phyloP scores from a whole-genome alignment of 2,329 filamentous ascomycete genomes.

The Arthroderma sp. region DNA sequence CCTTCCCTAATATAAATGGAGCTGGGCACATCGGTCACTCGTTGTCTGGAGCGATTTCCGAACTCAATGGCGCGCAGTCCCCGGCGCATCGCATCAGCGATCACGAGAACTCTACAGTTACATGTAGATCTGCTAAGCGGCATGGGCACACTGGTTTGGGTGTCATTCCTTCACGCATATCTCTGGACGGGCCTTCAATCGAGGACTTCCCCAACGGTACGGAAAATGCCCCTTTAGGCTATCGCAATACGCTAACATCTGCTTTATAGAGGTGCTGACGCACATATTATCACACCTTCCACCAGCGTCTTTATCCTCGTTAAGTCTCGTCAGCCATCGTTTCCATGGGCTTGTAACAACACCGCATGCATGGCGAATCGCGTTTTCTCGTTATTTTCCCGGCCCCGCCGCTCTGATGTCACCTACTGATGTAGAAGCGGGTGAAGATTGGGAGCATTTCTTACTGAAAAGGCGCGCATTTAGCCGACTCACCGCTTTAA shows the following conservation, averaged over 20 bases:
- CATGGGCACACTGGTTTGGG: conserved; percentile 38
- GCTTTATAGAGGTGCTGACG: conserved; percentile 65
- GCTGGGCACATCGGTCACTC: too few relatives aligned
- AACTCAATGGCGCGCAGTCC: conserved; percentile 14
- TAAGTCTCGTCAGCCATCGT: conserved; percentile 74
- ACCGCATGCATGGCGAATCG: conserved; percentile 85
- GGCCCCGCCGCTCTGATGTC: conserved; percentile 49
- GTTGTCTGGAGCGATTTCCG: too few relatives aligned
- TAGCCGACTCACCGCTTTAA: conserved; percentile 63
- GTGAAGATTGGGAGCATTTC: conserved; percentile 41
- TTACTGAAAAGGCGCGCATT: conserved; percentile 68
- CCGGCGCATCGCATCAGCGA: conserved; percentile 40
- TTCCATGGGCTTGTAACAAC: conserved; percentile 81
- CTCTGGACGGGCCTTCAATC: conserved; percentile 37
- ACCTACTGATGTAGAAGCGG: conserved; percentile 29
- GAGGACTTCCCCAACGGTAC: conserved; percentile 68
- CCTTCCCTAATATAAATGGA: too few relatives aligned
- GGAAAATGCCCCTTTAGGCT: conserved; percentile 10
- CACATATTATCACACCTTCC: conserved; percentile 84
- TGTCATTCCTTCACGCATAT: conserved; percentile 34
- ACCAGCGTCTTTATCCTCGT: conserved; percentile 66
- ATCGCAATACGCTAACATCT: conserved; percentile 13
- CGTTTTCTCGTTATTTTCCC: conserved; percentile 82
- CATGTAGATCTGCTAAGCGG: conserved; percentile 20
- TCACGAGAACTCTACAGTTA: conserved; percentile 36